A percentile compares a stretch with the other conserved stretches of the same genome.
Conservation (phyloP, 129 eudicot genomes). For the Helianthus tuberosus region DNA sequence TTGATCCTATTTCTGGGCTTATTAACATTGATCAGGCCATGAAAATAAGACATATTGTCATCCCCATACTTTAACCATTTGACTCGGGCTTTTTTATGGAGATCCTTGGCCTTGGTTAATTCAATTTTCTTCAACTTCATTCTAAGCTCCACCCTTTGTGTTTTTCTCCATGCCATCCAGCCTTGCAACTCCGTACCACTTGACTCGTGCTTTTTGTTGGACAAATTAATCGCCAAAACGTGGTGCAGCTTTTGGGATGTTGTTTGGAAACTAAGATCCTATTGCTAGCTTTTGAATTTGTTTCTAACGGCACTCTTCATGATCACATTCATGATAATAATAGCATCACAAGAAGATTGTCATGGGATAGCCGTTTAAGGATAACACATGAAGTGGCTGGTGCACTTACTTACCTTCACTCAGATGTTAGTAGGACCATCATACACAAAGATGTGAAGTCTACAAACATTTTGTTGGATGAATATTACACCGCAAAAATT, state of each 20-base stretch:
- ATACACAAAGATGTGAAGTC: background rate
- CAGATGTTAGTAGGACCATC: background rate
- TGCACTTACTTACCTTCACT: background rate
- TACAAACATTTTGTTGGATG: background rate
- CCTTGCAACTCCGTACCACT: no score
- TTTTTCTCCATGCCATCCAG: no score
- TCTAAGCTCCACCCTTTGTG: no score
- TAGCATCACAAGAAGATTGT: background rate
- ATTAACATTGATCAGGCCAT: no score
- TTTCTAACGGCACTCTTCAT: background rate
- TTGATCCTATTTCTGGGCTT: no score
- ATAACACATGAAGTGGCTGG: background rate
- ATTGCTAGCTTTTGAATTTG: background rate
- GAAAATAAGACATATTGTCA: no score
- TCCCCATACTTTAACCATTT: no score
- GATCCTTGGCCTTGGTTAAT: no score
- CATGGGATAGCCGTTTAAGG: background rate
- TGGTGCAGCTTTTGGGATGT: background rate
- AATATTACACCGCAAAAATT: background rate
- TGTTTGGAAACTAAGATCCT: background rate
- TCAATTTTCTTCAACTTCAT: no score
- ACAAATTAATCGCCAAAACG: background rate
- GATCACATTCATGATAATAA: background rate
- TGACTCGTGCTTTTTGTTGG: no score
- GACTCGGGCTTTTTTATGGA: no score